Evolutionary conservation across 1,284 basidiomycete genomes (phyloP), one percentile per base, ranked within the genome.

Genomic region (Quambalaria eucalypti): DNA sequence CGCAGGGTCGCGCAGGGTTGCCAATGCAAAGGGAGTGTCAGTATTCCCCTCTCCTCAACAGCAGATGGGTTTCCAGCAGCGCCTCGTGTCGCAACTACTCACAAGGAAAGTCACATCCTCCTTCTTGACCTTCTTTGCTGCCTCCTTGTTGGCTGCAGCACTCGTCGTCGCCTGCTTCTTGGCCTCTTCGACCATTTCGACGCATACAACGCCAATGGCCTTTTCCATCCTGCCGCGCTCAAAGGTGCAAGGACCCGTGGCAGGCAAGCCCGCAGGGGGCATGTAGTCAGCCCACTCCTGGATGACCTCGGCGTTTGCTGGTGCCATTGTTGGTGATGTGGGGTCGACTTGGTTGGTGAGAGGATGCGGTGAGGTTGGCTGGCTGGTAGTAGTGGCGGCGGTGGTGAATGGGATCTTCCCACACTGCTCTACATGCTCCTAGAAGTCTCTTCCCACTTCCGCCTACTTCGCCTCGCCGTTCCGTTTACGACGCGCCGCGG

Each of bases 231-330:
- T 46, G 2, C 42, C 42, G 16, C 42, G 19, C 42, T 46, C 42
- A 12, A 46, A 46, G 5, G 42, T 46, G 42, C 25, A 46, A 3
- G 42, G 42, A 14, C 42, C 42, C 14, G 42, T 5, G n/a, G 42
- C 19, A 12, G 36, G 36, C 21, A 39, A 14, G 42, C 42, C 42
- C 14, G 42, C 21, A 12, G 42, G 19, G 25, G 42, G 42, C 4
- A 46, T 26, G 25, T 46, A 46, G 21, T 46, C 42, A 19, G 42
- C 42, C 42, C 42, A 46, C 21, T 46, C 42, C 25, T 46, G 42
- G 42, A 46, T 46, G 42, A 46, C 25, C 21, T 46, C 42, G n/a
- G 42, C 12, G 4, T 4, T 39, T 23, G 4, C 7, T 7, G 42
- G 42, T 12, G 42, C 42, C 42, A 46, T 46, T 2, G 21, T n/a